Evolutionary conservation across 2,329 filamentous ascomycete genomes (phyloP).

Genomic region (Westerdykella ornata): DNA sequence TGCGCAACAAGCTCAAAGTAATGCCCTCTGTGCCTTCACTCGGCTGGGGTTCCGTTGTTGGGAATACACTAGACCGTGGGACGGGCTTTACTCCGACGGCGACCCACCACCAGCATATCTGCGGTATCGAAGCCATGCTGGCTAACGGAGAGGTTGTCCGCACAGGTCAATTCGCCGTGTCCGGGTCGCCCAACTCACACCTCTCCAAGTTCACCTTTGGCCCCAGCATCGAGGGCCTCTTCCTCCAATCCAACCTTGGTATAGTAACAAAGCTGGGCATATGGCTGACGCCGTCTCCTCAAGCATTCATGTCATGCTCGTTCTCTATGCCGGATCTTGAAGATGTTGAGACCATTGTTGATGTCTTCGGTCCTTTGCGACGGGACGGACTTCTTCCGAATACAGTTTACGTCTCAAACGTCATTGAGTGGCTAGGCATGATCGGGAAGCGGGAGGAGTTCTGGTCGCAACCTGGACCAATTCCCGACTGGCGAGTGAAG

Average conservation of each 20-base stretch:
- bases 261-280: conserved; percentile 42
- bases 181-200: conserved; percentile 37
- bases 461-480: conserved; percentile 41
- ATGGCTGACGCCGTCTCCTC: conserved; percentile 32
- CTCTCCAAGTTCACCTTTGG: conserved; percentile 36
- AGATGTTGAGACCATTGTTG: conserved; percentile 42
- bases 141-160: conserved; percentile 30
- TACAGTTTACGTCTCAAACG: conserved; percentile 42
- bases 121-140: conserved; percentile 35
- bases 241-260: conserved; percentile 48
- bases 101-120: conserved; percentile 35
- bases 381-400: conserved; percentile 41
- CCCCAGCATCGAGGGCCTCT: conserved; percentile 41
- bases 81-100: conserved; percentile 38
- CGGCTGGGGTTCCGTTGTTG: conserved; percentile 32
- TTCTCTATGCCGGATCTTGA: conserved; percentile 44
- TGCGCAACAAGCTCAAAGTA: conserved; percentile 24
- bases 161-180: conserved; percentile 38
- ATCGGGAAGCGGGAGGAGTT: conserved; percentile 40
- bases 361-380: conserved; percentile 42
- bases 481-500: conserved; percentile 42
- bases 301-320: conserved; percentile 44
- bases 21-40: conserved; percentile 31
- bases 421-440: conserved; percentile 44
- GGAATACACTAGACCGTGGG: conserved; percentile 39